phyloP scores from a whole-genome alignment of 164 flowering plant species.

The Magnolia kwangsiensis region DNA sequence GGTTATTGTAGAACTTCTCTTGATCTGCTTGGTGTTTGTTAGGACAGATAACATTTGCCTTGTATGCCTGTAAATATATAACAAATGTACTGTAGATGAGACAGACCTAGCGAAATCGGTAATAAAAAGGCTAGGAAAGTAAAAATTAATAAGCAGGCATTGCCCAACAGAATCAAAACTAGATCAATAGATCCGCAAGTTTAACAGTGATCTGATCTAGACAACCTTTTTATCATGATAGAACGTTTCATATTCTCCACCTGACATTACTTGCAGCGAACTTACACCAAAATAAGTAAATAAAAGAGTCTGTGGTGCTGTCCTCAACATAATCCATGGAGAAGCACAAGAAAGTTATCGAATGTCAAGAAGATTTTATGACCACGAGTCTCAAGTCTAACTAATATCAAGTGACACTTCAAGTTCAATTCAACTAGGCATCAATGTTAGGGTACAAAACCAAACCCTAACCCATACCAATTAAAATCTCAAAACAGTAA shows the following conservation, averaged over 20 bases:
- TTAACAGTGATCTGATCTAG: background rate
- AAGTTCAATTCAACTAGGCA: too few relatives aligned
- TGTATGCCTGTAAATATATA: conserved; percentile 65
- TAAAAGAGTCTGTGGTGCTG: too few relatives aligned
- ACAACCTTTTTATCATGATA: background rate
- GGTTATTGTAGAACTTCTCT: conserved; percentile 77
- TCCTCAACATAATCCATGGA: background rate
- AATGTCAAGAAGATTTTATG: too few relatives aligned
- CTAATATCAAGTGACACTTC: too few relatives aligned
- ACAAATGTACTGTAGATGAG: background rate
- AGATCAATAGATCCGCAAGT: background rate
- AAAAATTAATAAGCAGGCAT: background rate
- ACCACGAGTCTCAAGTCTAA: too few relatives aligned
- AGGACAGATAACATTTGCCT: conserved; percentile 95
- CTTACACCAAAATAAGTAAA: background rate
- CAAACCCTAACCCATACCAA: too few relatives aligned
- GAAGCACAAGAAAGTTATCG: background rate
- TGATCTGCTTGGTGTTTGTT: conserved; percentile 94
- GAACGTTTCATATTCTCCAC: background rate
- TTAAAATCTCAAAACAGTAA: too few relatives aligned
- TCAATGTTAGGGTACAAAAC: too few relatives aligned
- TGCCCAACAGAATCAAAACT: background rate
- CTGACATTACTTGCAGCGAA: background rate
- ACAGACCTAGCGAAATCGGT: background rate
- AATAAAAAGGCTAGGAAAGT: background rate